Evolutionary conservation across 1,284 basidiomycete genomes (phyloP), one percentile per base, ranked within the genome.

Genomic region (Marasmius tenuissimus): DNA sequence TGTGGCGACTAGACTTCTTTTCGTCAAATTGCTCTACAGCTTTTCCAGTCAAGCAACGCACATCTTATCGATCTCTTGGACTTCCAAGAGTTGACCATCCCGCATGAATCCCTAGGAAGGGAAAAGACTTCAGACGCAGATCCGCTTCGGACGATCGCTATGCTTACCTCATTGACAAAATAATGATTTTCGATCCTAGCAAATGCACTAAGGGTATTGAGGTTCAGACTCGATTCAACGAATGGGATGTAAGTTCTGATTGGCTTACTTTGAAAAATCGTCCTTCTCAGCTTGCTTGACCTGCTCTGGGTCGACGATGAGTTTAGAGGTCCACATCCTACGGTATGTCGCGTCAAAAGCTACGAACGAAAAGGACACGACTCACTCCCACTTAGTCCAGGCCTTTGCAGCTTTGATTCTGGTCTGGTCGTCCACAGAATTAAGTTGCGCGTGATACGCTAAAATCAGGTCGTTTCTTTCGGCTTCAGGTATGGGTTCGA

Each of bases 161-260:
- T 27, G 27, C 80, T 56, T 61, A 89, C 88, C 49, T 84, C 83
- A 69, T 94, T 92, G 57, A 94, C 79, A 70, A 97, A 97, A 75
- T 92, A 98, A 71, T 97, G 95, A 69, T 94, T 93, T 77, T 97
- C 96, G 63, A 97, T 96, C 51, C 89, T 79, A 4, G 95, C 93
- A 73, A 96, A 96, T 2, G 93, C 91, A 69, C 91, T 94, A 65
- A 57, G 47, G 49, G 50, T 47, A 42, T 61, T 66, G 27, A n/a
- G 12, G 27, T 59, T 61, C 49, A 52, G n/a, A 52, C 37, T 59
- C 56, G 39, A 42, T 61, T 50, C 52, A 55, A 62, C 42, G 39
- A 59, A 9, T 33, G 14, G 39, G 38, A 47, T 12, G 38, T 20
- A 12, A 18, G 34, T 39, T 56, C 27, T 55, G 34, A 49, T 56